A percentile compares a stretch with the other conserved stretches of the same genome.
Evolutionary conservation across 768 basidiomycete genomes (phyloP).

Genomic region (Chalciporus chontae): DNA sequence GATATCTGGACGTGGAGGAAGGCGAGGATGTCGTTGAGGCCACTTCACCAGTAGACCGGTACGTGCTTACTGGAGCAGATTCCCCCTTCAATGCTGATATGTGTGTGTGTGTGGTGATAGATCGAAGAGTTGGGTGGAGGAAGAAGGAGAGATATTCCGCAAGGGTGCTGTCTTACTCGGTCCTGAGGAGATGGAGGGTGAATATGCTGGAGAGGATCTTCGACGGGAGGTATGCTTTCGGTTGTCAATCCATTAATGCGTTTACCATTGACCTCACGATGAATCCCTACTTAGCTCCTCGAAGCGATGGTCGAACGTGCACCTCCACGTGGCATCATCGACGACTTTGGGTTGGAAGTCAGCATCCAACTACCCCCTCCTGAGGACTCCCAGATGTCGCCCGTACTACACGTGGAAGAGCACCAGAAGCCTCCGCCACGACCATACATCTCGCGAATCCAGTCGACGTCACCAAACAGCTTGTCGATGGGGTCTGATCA

Average conservation of each 20-base stretch:
- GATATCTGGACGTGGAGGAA: conserved; percentile 34
- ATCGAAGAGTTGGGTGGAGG: conserved; percentile 80
- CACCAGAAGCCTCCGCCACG: conserved; percentile 46
- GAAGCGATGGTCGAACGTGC: conserved; percentile 86
- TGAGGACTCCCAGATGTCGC: conserved; percentile 17
- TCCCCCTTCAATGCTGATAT: neutral
- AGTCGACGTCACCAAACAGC: conserved; percentile 39
- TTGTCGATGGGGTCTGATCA: conserved; percentile 3
- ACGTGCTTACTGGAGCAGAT: conserved; percentile 14
- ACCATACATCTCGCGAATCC: conserved; percentile 58
- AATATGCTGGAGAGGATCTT: conserved; percentile 86
- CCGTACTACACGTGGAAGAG: conserved; percentile 17
- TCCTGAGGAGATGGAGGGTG: conserved; percentile 85
- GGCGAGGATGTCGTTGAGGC: conserved; percentile 27
- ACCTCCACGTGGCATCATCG: conserved; percentile 67
- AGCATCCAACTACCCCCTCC: conserved; percentile 6
- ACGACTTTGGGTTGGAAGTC: conserved; percentile 51
- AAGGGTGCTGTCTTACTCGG: conserved; percentile 81
- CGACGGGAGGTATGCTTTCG: conserved; percentile 59
- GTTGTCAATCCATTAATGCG: neutral
- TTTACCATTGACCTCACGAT: neutral
- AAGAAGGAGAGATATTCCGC: conserved; percentile 95
- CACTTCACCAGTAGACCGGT: conserved; percentile 48
- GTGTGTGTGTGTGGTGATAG: conserved; percentile 33
- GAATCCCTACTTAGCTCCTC: conserved; percentile 58